phyloP scores from a whole-genome alignment of 1,139 yeast species.

The Taiozyma sp. region DNA sequence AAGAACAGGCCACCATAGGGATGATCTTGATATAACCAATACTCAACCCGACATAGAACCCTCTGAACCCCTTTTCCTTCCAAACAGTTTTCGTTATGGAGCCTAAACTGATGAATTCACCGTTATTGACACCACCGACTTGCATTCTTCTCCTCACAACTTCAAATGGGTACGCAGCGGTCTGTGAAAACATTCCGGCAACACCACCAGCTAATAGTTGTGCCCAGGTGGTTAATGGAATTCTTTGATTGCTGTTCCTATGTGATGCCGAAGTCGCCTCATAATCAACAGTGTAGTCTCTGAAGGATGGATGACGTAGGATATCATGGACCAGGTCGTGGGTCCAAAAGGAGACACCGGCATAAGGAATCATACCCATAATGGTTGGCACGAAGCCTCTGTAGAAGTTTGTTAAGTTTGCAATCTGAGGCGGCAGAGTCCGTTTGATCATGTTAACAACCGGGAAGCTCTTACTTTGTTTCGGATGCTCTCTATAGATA shows the following conservation, averaged over 20 bases:
- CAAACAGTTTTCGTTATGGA: slow-evolving; percentile 45
- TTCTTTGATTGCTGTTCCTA: slow-evolving; percentile 26
- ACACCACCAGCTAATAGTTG: slow-evolving; percentile 92
- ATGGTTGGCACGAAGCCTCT: slow-evolving; percentile 94
- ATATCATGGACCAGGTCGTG: slow-evolving; percentile 90
- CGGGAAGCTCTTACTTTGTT: slow-evolving; percentile 22
- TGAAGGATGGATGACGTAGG: slow-evolving; percentile 53
- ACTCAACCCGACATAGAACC: slow-evolving; percentile 89
- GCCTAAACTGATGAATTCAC: slow-evolving; percentile 48
- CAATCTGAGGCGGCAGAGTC: slow-evolving; percentile 28
- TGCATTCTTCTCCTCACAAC: slow-evolving; percentile 94
- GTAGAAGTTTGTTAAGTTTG: slow-evolving; percentile 65
- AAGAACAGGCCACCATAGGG: slow-evolving; percentile 97
- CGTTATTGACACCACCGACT: slow-evolving; percentile 81
- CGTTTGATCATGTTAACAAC: slow-evolving; percentile 20
- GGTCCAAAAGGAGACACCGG: slow-evolving; percentile 94
- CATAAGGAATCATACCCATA: slow-evolving; percentile 94
- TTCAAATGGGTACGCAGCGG: slow-evolving; percentile 96
- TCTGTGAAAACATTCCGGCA: slow-evolving; percentile 93
- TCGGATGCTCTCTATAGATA: slow-evolving; percentile 63
- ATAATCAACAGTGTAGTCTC: slow-evolving; percentile 49
- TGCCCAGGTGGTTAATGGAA: slow-evolving; percentile 84
- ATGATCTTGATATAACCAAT: slow-evolving; percentile 93
- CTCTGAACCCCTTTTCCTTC: slow-evolving; percentile 71
- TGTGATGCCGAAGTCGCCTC: slow-evolving; percentile 3